phyloP scores from a whole-genome alignment of 176 grass and related monocot species.

The Paspalum notatum region DNA sequence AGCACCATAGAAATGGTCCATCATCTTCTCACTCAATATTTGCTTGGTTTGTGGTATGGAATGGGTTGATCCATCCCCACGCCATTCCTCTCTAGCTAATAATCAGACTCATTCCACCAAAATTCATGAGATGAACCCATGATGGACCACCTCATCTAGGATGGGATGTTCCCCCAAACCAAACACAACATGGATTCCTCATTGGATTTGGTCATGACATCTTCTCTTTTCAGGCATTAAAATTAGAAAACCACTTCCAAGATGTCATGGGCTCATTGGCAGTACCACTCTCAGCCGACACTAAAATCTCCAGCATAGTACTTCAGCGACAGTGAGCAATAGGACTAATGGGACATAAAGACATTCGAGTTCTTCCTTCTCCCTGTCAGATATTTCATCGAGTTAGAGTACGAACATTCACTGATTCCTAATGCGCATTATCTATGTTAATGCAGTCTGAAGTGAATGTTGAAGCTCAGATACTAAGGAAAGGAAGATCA shows the following conservation, averaged over 20 bases:
- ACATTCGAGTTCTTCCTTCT: not conserved
- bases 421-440: not conserved
- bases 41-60: no score
- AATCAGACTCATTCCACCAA: no score
- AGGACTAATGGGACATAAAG: not conserved
- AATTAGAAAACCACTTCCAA: not conserved
- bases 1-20: not conserved
- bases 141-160: no score
- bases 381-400: slow-evolving; percentile 13
- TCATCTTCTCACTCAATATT: not conserved
- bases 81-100: no score
- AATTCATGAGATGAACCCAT: no score
- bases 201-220: not conserved
- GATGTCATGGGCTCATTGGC: not conserved
- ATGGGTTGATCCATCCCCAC: no score
- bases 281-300: not conserved
- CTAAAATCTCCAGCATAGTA: not conserved
- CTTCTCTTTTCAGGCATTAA: not conserved
- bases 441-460: slow-evolving; percentile 43
- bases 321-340: not conserved
- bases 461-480: slow-evolving; percentile 42
- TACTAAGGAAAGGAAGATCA: slow-evolving; percentile 54
- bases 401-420: not conserved
- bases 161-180: no score
- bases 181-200: not conserved